Base-by-base conservation (phyloP, 768 basidiomycete species). In the Amanita jacksonii region DNA sequence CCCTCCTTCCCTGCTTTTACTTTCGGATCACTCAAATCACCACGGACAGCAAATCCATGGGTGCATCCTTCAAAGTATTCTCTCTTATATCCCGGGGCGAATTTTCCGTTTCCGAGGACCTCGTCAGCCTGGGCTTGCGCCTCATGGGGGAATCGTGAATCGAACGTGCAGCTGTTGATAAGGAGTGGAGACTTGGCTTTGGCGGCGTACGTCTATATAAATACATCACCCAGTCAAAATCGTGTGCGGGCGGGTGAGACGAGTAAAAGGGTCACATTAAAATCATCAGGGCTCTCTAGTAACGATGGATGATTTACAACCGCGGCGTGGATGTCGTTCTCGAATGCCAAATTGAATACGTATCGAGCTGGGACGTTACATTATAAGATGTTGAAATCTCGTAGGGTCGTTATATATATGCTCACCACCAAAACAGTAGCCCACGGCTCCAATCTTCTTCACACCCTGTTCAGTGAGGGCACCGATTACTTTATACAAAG, bases 401-500 rank as follows among this genome's bases (percentile, higher is more conserved):
- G 18, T 32, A 20, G 10, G 24, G 18, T 10, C 5, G 8, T 10
- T 5, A 25, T 39, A 28, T 6, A 28, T 28, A 6, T 15, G n/a
- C 66, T 46, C 47, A 70, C 76, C 82, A 45, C 81, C 80, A 42
- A 73, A 79, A 64, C 85, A 88, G 65, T 77, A 86, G 1, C 81
- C 82, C 3, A 72, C 70, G 0, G 77, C 76, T 0, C 64, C 81
- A 47, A 87, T 70, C 4, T 56, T 57, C 1, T 65, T 75, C 19
- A 86, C 65, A 2, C 83, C 85, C 48, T 73, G 52, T 28, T 60
- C 71, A 54, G 76, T 79, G 49, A 88, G 69, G 0, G 64, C 73
- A 3, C 54, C 59, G 25, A 83, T 66, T 34, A 81, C 74, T 41
- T 70, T 74, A 60, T 84, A 70, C 23, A 84, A 50, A 3, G 52